Evolutionary conservation across 2,329 filamentous ascomycete genomes (phyloP), one percentile per base, ranked within the genome.

Genomic region (Trichoderma cornu-damae): DNA sequence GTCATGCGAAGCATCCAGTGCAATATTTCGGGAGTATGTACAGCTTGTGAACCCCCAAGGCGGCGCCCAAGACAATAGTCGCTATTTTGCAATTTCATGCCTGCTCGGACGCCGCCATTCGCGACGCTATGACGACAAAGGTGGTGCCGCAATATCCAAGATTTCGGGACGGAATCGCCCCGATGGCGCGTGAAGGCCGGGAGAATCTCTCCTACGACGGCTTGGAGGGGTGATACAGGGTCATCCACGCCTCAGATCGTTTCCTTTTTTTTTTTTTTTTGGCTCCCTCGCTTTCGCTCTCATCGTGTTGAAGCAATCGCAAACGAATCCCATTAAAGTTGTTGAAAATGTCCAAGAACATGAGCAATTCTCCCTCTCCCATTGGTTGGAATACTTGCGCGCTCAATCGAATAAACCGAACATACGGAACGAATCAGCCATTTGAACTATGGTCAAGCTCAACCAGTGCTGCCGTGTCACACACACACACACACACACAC

Each of bases 401-500:
- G 9, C 9, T 20, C 11, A 22, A 55, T 11, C 20, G 16, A 12
- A 38, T 5, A 26, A 16, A 12, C 32, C 34, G 24, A 55, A 8
- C 11, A 6, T 8, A 30, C 11, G 24, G 3, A 35, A 20, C 3
- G 1, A 2, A 44, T 26, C 28, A 6, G 50, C 40, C 14, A 35
- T 24, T 55, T 11, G 16, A 1, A 22, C 22, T 6, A 12, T 37
- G 16, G 7, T 26, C 40, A 14, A 16, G 16, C 37, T n/a, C 37
- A 47, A 22, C 18, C 12, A 38, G 30, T 28, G 6, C n/a, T 46
- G 6, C 18, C 28, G 28, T 32, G 56, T 58, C 34, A 30, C 43
- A 58, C 56, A 42, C 43, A 37, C n/a, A n/a, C 34, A 30, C 43
- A 58, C 56, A 42, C 43, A 37, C 34, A 30, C 43, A 58, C 56